Base-by-base conservation (phyloP, 2,329 filamentous ascomycete genomes). In the Tolypocladium pustulatum region DNA sequence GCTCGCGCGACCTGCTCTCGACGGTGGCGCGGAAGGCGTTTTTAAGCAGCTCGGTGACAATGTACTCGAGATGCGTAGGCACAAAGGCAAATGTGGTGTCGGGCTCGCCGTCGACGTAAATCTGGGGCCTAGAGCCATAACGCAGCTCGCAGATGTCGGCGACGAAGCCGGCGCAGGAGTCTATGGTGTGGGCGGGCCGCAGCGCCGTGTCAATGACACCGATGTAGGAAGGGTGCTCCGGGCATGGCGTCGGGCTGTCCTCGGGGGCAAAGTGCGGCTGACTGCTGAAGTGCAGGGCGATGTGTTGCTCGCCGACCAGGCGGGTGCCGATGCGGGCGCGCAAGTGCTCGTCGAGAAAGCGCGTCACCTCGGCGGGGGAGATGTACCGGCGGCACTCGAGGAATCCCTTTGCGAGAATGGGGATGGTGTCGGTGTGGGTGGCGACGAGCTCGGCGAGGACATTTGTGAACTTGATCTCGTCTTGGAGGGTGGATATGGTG, bases 131-230 rank as follows among this genome's bases (percentile, higher is more conserved):
- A 1, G 95, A 85, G 56, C 94, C 94, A 69, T 99, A 99, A 62
- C 94, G 93, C 40, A 97, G 81, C 77, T 97, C 94, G 76, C 93
- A 97, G 61, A 97, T 96, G 68, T 97, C 94, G 43, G 90, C 90
- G 0, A 99, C 94, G 61, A 94, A 95, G 60, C 87, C 86, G 57
- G 92, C 92, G 73, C 93, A 97, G 8, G 84, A 83, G 65, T 92
- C 86, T 51, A 97, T 84, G 49, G 93, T 90, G 53, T 84, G 81
- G 0, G 91, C 89, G 0, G 94, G 94, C 40, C 86, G 86, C 12
- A 99, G 79, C 3, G 86, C 87, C 0, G 94, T 97, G 74, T 99
- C 93, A 62, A 99, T 97, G 27, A 97, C 91, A 57, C 94, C 94
- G 62, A 97, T 95, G 70, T 93, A 97, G 57, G 85, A 88, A 0